A percentile compares a stretch with the other conserved stretches of the same genome.
Evolutionary conservation across 2,329 filamentous ascomycete species (phyloP).

Genomic region (Elsinoe batatas): DNA sequence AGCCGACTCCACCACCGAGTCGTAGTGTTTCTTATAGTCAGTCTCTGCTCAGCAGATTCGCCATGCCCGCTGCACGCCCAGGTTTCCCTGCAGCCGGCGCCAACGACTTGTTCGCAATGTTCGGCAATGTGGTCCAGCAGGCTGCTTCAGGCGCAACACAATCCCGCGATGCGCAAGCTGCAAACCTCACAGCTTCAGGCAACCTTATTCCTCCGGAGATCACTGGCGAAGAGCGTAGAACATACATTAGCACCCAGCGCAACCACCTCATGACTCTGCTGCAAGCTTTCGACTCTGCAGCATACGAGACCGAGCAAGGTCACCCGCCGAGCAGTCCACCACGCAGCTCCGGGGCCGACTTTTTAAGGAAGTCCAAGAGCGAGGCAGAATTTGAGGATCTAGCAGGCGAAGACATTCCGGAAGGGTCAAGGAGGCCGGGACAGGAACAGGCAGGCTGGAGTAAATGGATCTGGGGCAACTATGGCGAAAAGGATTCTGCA

Average conservation of each 20-base stretch:
- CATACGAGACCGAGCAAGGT: conserved; percentile 31
- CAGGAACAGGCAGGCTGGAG: conserved; percentile 23
- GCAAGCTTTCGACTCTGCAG: conserved; percentile 70
- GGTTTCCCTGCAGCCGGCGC: conserved; percentile 36
- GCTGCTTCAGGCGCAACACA: conserved; percentile 25
- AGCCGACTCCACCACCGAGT: conserved; percentile 37
- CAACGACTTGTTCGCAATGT: conserved; percentile 64
- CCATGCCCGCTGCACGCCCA: conserved; percentile 61
- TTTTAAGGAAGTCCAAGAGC: conserved; percentile 69
- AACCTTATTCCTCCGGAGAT: conserved; percentile 63
- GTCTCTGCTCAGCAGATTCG: conserved; percentile 74
- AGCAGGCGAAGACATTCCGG: conserved; percentile 29
- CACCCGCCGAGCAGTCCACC: conserved; percentile 17
- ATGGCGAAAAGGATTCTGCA: conserved; percentile 28
- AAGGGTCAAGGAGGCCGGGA: conserved; percentile 20
- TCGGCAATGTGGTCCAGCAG: conserved; percentile 61
- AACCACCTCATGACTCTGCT: conserved; percentile 67
- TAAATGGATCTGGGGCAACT: conserved; percentile 30
- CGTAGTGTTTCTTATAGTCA: conserved; percentile 59
- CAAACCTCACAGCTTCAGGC: conserved; percentile 47
- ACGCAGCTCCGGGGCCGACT: conserved; percentile 30
- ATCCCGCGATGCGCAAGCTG: conserved; percentile 33
- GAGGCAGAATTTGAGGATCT: conserved; percentile 71
- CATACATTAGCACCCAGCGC: conserved; percentile 68
- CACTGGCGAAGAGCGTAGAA: conserved; percentile 57